phyloP scores from a whole-genome alignment of 805 yeast genomes.

The Wickerhamomyces pijperi region DNA sequence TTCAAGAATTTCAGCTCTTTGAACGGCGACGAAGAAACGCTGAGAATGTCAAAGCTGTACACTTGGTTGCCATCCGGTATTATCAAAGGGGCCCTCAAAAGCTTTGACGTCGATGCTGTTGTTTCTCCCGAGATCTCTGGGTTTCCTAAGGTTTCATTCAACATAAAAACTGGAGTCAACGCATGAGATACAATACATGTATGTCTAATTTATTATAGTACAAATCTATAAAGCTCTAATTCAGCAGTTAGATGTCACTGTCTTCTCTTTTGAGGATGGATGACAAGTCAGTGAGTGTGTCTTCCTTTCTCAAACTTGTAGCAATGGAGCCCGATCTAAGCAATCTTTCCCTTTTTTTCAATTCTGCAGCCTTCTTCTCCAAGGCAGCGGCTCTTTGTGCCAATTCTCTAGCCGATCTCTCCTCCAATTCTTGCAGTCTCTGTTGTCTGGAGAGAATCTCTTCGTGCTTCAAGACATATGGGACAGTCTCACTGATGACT shows the following conservation, averaged over 20 bases:
- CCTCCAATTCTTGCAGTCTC: constrained; percentile 69
- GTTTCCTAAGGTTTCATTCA: constrained; percentile 63
- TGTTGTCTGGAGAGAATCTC: constrained; percentile 64
- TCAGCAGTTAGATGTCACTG: too few species aligned
- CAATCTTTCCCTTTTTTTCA: constrained; percentile 54
- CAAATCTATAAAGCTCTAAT: too few species aligned
- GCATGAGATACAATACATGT: too few species aligned
- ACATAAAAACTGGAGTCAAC: constrained; percentile 68
- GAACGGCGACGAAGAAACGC: constrained; percentile 31
- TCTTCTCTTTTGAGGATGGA: constrained; percentile 23
- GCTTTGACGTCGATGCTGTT: constrained; percentile 55
- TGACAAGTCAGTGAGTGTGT: constrained; percentile 43
- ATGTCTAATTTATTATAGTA: too few species aligned
- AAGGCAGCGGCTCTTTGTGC: constrained; percentile 65
- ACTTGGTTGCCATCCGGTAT: constrained; percentile 70
- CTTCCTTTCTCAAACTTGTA: constrained; percentile 33
- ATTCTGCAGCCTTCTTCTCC: constrained; percentile 55
- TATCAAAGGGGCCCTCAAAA: constrained; percentile 59
- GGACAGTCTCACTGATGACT: constrained; percentile 74
- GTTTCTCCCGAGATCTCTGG: constrained; percentile 54
- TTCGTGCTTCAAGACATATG: constrained; percentile 74
- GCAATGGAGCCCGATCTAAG: constrained; percentile 23
- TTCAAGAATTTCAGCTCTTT: constrained; percentile 40
- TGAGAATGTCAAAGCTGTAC: constrained; percentile 33
- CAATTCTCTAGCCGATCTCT: constrained; percentile 64